Conservation (phyloP, 2,329 filamentous ascomycete species). For the Coniella vitis region DNA sequence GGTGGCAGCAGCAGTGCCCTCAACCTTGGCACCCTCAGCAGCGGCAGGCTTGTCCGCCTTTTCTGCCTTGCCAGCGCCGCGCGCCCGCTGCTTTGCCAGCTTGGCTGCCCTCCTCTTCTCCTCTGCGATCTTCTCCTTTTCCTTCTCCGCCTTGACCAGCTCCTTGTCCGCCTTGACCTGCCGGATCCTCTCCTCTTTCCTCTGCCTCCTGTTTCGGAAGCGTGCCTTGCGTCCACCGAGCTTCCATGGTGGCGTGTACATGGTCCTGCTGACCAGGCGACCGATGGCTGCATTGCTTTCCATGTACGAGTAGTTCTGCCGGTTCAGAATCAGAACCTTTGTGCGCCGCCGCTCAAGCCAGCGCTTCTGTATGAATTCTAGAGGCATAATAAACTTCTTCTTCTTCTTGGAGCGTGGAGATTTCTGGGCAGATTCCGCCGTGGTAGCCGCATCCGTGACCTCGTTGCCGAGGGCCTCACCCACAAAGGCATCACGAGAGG, state of each 20-base stretch:
- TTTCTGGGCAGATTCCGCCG: background rate
- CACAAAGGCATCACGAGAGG: background rate
- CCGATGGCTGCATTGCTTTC: constrained; percentile 56
- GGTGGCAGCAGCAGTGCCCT: background rate
- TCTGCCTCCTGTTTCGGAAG: constrained; percentile 27
- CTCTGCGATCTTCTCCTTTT: constrained; percentile 19
- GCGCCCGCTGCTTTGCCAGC: constrained; percentile 17
- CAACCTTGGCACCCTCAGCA: constrained; percentile 7
- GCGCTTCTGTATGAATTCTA: constrained; percentile 13
- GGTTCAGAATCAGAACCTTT: constrained; percentile 41
- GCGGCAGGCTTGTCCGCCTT: constrained; percentile 14
- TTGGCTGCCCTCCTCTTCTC: constrained; percentile 19
- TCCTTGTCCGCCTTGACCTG: constrained; percentile 19
- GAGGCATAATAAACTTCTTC: constrained; percentile 5
- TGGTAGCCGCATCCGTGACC: background rate
- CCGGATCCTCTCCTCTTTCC: constrained; percentile 9
- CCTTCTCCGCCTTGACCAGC: constrained; percentile 20
- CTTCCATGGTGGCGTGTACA: constrained; percentile 41
- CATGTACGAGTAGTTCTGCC: constrained; percentile 49
- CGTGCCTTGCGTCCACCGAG: constrained; percentile 44
- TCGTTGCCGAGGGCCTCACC: background rate
- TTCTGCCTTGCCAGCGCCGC: constrained; percentile 11
- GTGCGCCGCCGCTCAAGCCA: constrained; percentile 24
- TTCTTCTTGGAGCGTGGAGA: constrained; percentile 7
- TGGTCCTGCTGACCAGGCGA: constrained; percentile 43